Evolutionary conservation across 805 yeast species (phyloP), one percentile per base, ranked within the genome.

Genomic region (Nakazawaea siamensis): DNA sequence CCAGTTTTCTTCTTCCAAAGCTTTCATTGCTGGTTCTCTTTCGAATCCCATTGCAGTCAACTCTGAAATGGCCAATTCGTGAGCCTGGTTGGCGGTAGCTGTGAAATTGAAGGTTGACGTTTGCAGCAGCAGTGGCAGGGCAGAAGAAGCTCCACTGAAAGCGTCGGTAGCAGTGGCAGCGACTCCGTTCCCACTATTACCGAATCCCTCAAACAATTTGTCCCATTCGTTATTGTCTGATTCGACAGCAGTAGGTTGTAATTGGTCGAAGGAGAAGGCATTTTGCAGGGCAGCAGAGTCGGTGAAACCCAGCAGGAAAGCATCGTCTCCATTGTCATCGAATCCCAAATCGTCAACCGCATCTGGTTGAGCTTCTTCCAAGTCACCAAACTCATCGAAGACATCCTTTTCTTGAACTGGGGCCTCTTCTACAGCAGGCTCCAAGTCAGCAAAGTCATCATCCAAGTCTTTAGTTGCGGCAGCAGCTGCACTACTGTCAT

Each of bases 11-110:
- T 61, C 67, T 46, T 73, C 66, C 37, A 88, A 64, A 5, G 97
- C 96, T 9, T 64, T 67, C 5, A 69, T 47, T 1, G 90, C 86
- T 34, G 76, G 78, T 0, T 65, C 63, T 43, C 70, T 68, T 13
- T 75, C 70, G 51, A 88, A 88, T 2, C 97, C 97, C 96, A 88
- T 88, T 24, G 88, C 87, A 16, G 76, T 74, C 43, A 88, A 63
- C 54, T 88, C 94, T 46, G 77, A 80, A 29, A 86, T 64, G 1
- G 90, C 83, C 38, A 70, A 50, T 2, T 48, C 46, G 31, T 57
- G 62, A 7, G 57, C 45, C 33, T 55, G 58, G 9, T 49, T 33
- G 30, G 35, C 43, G 1, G 29, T 24, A 15, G 24, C 31, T n/a
- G n/a, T n/a, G n/a, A n/a, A n/a, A n/a, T n/a, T n/a, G n/a, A n/a